Percentiles rank a stretch among this genome's conserved stretches.
phyloP scores from a whole-genome alignment of 2,329 filamentous ascomycete species.

The Cordyceps pruinosa region DNA sequence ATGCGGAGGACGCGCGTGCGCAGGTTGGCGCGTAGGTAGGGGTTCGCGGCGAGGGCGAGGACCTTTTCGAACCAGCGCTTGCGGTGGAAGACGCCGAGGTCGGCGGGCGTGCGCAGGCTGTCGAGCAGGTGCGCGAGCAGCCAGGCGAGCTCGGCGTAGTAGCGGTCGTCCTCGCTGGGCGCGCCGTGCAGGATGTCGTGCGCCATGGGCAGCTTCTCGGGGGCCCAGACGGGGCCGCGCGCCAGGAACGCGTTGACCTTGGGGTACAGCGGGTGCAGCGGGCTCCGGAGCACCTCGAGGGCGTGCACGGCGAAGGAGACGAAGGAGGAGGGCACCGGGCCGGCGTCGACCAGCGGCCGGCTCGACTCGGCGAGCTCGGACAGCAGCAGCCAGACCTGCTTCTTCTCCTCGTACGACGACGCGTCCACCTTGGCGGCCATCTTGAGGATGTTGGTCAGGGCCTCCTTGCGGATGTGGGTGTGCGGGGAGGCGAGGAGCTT shows the following conservation, averaged over 20 bases:
- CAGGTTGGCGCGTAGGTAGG: conserved; percentile 52
- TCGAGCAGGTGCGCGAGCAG: conserved; percentile 64
- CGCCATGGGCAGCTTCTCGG: conserved; percentile 66
- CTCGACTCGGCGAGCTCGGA: conserved; percentile 75
- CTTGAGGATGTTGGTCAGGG: conserved; percentile 61
- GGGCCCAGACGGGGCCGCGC: conserved; percentile 66
- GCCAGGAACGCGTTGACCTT: conserved; percentile 84
- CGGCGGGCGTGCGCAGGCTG: conserved; percentile 51
- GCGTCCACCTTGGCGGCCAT: conserved; percentile 56
- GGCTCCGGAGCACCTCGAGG: conserved; percentile 64
- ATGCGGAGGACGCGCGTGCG: conserved; percentile 55
- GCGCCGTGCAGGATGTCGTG: conserved; percentile 55
- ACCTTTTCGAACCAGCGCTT: conserved; percentile 68
- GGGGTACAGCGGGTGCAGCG: conserved; percentile 74
- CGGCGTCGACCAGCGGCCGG: conserved; percentile 43
- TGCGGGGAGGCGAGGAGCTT: conserved; percentile 70
- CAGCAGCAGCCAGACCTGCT: conserved; percentile 71
- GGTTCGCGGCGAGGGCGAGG: conserved; percentile 60
- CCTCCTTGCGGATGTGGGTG: conserved; percentile 70
- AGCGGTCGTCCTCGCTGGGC: conserved; percentile 65
- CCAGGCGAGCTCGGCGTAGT: conserved; percentile 69
- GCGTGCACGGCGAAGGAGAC: conserved; percentile 68
- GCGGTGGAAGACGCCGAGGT: conserved; percentile 55
- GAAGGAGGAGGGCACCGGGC: conserved; percentile 64
- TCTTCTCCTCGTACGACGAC: conserved; percentile 67